Evolutionary conservation across 1,284 basidiomycete genomes (phyloP), one percentile per base, ranked within the genome.

Genomic region (Malassezia restricta): DNA sequence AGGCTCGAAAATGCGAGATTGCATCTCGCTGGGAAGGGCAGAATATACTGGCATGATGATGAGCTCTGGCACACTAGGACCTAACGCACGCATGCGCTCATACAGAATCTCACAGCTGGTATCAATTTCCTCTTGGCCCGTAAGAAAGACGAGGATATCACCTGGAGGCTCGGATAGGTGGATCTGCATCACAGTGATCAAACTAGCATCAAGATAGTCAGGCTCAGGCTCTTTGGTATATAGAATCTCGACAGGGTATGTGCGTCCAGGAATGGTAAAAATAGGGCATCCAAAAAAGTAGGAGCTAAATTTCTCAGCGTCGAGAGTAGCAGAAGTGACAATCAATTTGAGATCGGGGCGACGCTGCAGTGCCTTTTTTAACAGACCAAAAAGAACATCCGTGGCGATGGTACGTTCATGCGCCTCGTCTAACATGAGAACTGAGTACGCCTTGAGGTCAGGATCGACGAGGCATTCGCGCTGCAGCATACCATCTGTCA

Each of bases 401-500:
- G 92, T 99, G 3, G 90, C 83, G 62, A 99, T 95, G 0, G 92
- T 96, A 45, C 92, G 82, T 75, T 99, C 94, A 76, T 99, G 92
- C 11, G 94, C 92, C 76, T 99, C 92, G 74, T 99, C 92, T 66
- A 99, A 78, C 86, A 99, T 96, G 74, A 99, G 80, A 47, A 96
- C 88, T 7, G 87, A 89, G 74, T 99, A 99, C 43, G 82, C 81
- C 49, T 82, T 85, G 70, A 89, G 84, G 62, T 95, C 83, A 5
- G 92, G 91, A 71, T 99, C 94, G 63, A 96, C 85, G 42, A 99
- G 77, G 67, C 86, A 89, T 78, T 98, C 92, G 76, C 92, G 82
- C 71, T 95, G 87, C 11, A 99, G 80, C 89, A 99, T 95, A 77
- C 92, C 94, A 72, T 98, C 92, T 60, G 94, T 99, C 94, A 99